Base-by-base conservation (phyloP, 2,329 filamentous ascomycete genomes). In the Canariomyces notabilis region DNA sequence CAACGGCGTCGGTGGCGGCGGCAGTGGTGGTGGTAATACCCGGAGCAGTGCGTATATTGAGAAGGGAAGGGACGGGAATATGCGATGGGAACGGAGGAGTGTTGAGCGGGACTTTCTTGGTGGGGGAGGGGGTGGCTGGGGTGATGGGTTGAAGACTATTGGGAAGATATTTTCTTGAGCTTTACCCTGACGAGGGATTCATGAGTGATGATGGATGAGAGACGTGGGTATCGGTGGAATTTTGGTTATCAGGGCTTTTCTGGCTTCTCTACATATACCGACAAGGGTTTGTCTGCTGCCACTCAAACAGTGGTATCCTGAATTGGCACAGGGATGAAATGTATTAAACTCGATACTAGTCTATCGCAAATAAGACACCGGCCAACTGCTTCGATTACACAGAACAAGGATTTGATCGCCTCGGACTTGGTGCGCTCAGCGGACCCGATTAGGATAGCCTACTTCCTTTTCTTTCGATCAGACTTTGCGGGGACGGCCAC, bases 391-490 rank as follows among this genome's bases (percentile, higher is more conserved):
- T 31, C 38, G 15, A 31, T 23, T n/a, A n/a, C 34, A 37, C 26
- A 42, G 23, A 34, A 26, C 29, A 14, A 16, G 39, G 23, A 39
- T 35, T 48, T 40, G 21, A 35, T 43, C 46, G 40, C 29, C 39
- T 21, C 29, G 22, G 38, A 37, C n/a, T 37, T 29, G 14, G 4
- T 23, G n/a, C 21, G 31, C 26, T 18, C 44, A 42, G 31, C 44
- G 49, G 32, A 38, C 21, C 19, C 11, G 12, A 41, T 14, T 39
- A 20, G 40, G 19, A 22, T n/a, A 46, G 23, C 42, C 42, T 52
- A 65, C 60, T 61, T 66, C 45, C 57, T 59, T 52, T 61, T 65
- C 19, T 58, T 60, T 42, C 57, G 61, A 33, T 37, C 46, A 14
- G 49, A 39, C 26, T 15, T 46, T 26, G 29, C 31, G 23, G 31